Evolutionary conservation across 441 rosid genomes (phyloP), one percentile per base, ranked within the genome.

Genomic region (Macaranga tanarius): DNA sequence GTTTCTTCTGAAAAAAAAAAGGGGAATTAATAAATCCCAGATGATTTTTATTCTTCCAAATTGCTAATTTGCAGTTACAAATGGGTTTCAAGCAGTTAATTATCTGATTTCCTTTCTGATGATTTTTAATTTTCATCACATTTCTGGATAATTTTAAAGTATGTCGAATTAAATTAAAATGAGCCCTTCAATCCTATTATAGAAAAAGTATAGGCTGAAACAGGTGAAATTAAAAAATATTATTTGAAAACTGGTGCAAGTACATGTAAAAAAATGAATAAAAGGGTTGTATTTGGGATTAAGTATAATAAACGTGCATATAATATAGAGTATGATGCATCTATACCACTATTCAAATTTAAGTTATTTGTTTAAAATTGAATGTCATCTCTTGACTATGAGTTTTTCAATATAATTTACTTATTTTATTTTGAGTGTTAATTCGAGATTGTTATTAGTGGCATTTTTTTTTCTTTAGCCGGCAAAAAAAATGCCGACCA

Each of bases 401-500:
- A 26, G 40, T 9, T 42, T 64, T 64, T 45, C 31, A 26, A n/a
- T 44, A 19, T 40, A 40, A 20, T 11, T 47, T 65, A 5, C 17
- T 44, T 42, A 16, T 45, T 64, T 44, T 64, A 42, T 20, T 50
- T 28, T 20, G n/a, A 50, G 52, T 17, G 23, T 50, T 22, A 48
- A 66, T 66, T 65, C 50, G 9, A 63, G 16, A 26, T 23, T 65
- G 47, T 65, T 3, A 48, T 67, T 16, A 7, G 13, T 57, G 26
- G 0, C 11, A 4, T 23, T 42, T 42, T 22, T 44, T 23, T 45
- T 64, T 45, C 28, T 28, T 50, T 10, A 19, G 59, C 17, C 59
- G 44, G 70, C 45, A 45, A 64, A 67, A 56, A 45, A 60, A 71
- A 26, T 26, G 67, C 74, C 74, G 74, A 26, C 74, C 74, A 71